Conservation (phyloP, 805 yeast genomes). For the Jamesozyma lodderae region DNA sequence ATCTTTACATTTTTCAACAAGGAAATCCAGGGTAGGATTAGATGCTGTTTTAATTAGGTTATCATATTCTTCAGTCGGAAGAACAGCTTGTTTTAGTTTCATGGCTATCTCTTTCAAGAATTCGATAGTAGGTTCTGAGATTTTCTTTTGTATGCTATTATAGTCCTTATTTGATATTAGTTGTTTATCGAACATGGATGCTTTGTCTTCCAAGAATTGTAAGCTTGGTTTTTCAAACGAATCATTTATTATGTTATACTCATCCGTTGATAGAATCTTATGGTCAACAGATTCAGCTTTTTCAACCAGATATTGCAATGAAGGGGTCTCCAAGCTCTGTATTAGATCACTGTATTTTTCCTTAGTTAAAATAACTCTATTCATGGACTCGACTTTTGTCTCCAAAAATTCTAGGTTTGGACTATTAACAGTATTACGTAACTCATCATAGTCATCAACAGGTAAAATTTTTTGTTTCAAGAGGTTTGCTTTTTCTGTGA, state of each 20-base stretch:
- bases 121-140: background rate
- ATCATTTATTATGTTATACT: background rate
- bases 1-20: slow-evolving; percentile 7
- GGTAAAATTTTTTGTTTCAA: background rate
- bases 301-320: background rate
- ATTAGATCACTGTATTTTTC: background rate
- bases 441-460: slow-evolving; percentile 1
- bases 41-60: slow-evolving; percentile 9
- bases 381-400: slow-evolving; percentile 14
- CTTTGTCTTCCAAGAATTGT: slow-evolving; percentile 4
- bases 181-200: background rate
- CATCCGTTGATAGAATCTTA: background rate
- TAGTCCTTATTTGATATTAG: slow-evolving; percentile 4
- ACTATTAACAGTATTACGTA: slow-evolving; percentile 7
- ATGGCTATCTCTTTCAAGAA: background rate
- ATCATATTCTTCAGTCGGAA: slow-evolving; percentile 10
- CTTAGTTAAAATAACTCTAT: background rate
- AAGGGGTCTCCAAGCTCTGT: background rate
- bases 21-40: background rate
- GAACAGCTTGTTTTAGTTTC: slow-evolving; percentile 11
- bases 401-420: slow-evolving; percentile 11
- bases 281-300: slow-evolving; percentile 12
- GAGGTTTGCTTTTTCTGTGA: slow-evolving; percentile 6
- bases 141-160: slow-evolving; percentile 4
- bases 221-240: background rate